These are phyloP conservation scores for Nannochloris sp. DNA, from an alignment of 139 green algal species.

Conservation along the genomic window DNA sequence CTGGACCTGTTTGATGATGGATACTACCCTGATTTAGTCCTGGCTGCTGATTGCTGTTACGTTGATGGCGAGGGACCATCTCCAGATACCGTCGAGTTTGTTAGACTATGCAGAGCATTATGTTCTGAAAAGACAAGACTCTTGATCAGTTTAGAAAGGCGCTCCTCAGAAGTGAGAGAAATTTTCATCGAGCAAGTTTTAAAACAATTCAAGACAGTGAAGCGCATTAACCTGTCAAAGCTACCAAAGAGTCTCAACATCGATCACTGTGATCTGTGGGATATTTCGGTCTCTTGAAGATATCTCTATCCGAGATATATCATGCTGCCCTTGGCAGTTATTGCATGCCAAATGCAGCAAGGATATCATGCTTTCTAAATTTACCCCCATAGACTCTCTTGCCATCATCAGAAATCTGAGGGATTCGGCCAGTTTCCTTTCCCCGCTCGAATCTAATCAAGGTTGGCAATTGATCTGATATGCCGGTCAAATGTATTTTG, in stretches of 20 bases:
- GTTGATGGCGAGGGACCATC: constrained; percentile 21
- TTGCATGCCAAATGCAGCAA: constrained; percentile 40
- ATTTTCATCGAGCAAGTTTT: constrained; percentile 14
- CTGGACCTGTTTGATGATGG: background rate
- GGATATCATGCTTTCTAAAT: constrained; percentile 28
- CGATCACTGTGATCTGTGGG: constrained; percentile 32
- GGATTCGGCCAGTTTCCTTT: constrained; percentile 38
- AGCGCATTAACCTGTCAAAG: constrained; percentile 12
- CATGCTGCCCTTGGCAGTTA: background rate
- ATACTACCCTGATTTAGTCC: constrained; percentile 16
- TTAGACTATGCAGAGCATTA: constrained; percentile 27
- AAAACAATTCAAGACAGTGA: constrained; percentile 11
- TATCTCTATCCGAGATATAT: background rate
- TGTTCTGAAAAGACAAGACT: constrained; percentile 16
- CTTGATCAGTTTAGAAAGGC: constrained; percentile 32
- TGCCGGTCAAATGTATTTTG: constrained; percentile 15
- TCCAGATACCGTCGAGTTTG: constrained; percentile 25
- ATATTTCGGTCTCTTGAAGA: constrained; percentile 8
- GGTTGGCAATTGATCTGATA: constrained; percentile 38
- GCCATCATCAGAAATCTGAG: constrained; percentile 36
- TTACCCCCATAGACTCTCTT: constrained; percentile 17
- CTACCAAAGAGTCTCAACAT: constrained; percentile 7
- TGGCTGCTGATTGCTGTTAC: constrained; percentile 36
- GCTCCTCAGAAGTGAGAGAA: constrained; percentile 20
- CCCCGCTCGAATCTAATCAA: constrained; percentile 48